Evolutionary conservation across 106 monocot genomes (phyloP).

Genomic region (Dioscorea alata): DNA sequence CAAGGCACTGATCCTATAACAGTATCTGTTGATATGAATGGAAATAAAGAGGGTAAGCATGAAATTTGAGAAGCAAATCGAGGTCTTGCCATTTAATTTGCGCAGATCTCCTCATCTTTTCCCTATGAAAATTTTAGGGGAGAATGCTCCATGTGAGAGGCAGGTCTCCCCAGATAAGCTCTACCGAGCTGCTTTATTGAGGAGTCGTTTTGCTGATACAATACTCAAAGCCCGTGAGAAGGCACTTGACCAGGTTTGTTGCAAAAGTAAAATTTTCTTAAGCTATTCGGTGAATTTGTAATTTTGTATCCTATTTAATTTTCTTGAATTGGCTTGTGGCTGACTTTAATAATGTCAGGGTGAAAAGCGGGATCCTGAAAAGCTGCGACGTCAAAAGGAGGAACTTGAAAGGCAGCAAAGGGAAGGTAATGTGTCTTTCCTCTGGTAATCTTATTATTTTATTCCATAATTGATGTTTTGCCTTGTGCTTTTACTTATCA

Average conservation of each 20-base stretch:
- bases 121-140: constrained; percentile 57
- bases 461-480: too few relatives aligned
- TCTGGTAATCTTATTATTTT: too few relatives aligned
- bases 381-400: constrained; percentile 67
- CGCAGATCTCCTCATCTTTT: constrained; percentile 29
- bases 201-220: constrained; percentile 86
- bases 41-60: constrained; percentile 74
- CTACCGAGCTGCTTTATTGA: constrained; percentile 71
- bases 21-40: constrained; percentile 23
- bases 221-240: constrained; percentile 95
- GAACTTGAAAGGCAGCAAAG: constrained; percentile 73
- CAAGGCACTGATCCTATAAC: constrained; percentile 21
- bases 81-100: constrained; percentile 31
- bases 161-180: constrained; percentile 83
- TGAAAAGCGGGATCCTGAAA: constrained; percentile 77
- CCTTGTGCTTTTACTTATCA: not conserved
- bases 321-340: not conserved
- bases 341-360: constrained; percentile 22
- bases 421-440: constrained; percentile 37
- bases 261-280: not conserved
- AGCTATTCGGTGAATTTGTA: not conserved
- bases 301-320: not conserved
- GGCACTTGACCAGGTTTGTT: constrained; percentile 71
- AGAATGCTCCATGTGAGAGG: constrained; percentile 65
- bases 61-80: constrained; percentile 26